These are phyloP conservation scores for Cyclotella choctawhatcheeana DNA, from an alignment of 108 stramenopile species.

Conservation along the genomic window DNA sequence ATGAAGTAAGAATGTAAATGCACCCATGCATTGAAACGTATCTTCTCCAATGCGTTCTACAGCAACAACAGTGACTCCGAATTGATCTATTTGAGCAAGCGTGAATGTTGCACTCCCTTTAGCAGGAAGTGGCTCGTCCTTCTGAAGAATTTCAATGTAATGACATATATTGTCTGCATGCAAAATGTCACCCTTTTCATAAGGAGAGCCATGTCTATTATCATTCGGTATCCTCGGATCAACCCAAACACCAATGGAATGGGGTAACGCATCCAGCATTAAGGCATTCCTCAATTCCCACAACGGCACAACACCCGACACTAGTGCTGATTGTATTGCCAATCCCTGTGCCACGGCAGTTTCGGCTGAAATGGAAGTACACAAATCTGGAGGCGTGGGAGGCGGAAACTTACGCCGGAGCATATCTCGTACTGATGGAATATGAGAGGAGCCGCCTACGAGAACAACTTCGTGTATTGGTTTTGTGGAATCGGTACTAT, in stretches of 20 bases:
- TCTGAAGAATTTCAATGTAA: constrained; percentile 66
- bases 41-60: constrained; percentile 68
- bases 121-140: constrained; percentile 71
- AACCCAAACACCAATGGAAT: constrained; percentile 79
- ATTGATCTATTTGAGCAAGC: constrained; percentile 59
- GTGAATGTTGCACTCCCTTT: constrained; percentile 65
- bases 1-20: constrained; percentile 78
- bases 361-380: constrained; percentile 73
- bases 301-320: constrained; percentile 62
- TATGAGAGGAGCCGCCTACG: constrained; percentile 80
- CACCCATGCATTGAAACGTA: constrained; percentile 58
- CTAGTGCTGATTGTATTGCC: constrained; percentile 81
- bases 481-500: not conserved
- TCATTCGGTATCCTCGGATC: constrained; percentile 8
- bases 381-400: constrained; percentile 58
- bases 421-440: constrained; percentile 70
- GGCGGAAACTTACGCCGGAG: constrained; percentile 66
- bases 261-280: constrained; percentile 85
- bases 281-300: constrained; percentile 75
- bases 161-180: constrained; percentile 8
- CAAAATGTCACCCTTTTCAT: constrained; percentile 40
- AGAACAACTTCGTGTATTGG: constrained; percentile 77
- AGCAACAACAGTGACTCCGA: constrained; percentile 74
- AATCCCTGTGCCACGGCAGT: constrained; percentile 82
- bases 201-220: constrained; percentile 20